Percentiles rank a stretch among this genome's conserved stretches.
Evolutionary conservation across 1,284 basidiomycete genomes (phyloP).

Genomic region (Heterobasidion annosum): DNA sequence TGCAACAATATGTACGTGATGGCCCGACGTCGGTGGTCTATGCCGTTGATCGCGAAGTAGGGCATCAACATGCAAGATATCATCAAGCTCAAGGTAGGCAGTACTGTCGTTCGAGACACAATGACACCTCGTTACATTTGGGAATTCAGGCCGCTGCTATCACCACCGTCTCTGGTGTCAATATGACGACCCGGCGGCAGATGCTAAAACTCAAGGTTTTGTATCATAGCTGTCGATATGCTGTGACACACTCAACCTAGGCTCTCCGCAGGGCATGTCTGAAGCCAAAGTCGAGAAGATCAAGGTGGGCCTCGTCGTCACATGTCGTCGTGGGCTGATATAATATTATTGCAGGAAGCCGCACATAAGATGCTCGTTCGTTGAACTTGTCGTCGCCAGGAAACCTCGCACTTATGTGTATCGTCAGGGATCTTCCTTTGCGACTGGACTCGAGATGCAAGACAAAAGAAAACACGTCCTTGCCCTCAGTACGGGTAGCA

Average conservation of each 20-base stretch:
- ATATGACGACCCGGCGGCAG: conserved; percentile 80
- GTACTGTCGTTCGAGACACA: background rate
- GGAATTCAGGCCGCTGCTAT: conserved; percentile 53
- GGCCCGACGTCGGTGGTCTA: background rate
- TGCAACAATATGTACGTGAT: conserved; percentile 76
- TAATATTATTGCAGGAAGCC: conserved; percentile 54
- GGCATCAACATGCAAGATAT: conserved; percentile 95
- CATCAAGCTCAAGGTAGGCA: conserved; percentile 74
- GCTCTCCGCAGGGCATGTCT: conserved; percentile 57
- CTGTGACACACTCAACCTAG: background rate
- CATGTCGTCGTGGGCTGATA: conserved; percentile 3
- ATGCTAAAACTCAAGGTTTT: conserved; percentile 85
- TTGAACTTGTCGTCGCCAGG: conserved; percentile 3
- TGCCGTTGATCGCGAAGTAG: conserved; percentile 26
- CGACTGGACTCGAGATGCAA: conserved; percentile 83
- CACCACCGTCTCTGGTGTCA: conserved; percentile 74
- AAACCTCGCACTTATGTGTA: background rate
- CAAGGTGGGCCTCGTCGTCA: conserved; percentile 45
- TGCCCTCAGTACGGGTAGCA: conserved; percentile 82
- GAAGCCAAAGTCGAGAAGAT: conserved; percentile 95
- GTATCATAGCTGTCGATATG: conserved; percentile 1
- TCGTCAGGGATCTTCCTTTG: conserved; percentile 75
- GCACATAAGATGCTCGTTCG: conserved; percentile 74
- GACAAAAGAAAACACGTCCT: conserved; percentile 77
- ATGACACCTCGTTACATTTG: background rate